Evolutionary conservation across 495 filamentous ascomycete species (phyloP), one percentile per base, ranked within the genome.

Genomic region (Platismatia glauca): DNA sequence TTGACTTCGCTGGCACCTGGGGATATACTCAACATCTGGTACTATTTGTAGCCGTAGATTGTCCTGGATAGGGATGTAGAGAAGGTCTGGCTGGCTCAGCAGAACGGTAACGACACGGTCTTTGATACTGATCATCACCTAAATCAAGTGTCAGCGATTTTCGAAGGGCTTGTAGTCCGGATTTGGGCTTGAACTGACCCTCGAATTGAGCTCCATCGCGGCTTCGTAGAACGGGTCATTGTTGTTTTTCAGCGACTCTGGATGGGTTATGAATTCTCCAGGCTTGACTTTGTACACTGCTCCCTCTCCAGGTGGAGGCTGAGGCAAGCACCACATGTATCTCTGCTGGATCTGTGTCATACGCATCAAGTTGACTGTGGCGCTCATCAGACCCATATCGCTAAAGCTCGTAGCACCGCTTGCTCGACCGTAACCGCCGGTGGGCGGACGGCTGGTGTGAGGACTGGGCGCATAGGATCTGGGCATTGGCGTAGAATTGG

Each of bases 1-100:
- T 56, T 88, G 85, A 68, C 86, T 81, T 67, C 84, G 84, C 69
- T 85, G 79, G 57, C 81, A 82, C 20, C 71, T 69, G 4, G 81
- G 80, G 3, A 88, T 73, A 44, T 81, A 77, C 7, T 68, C 67
- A 62, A 87, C 78, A 53, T 74, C 78, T 12, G 77, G 79, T 22
- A 88, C 71, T 27, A 88, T 79, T 66, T 88, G 85, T 43, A 88
- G 68, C 37, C 78, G 77, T 27, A 86, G 74, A n/a, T 81, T 81
- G 59, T 79, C 72, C 16, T 72, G 66, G 43, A 87, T 68, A n/a
- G 83, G 80, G 20, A 87, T 79, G 60, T 77, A 83, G 5, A 79
- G 68, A 55, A 74, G 60, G 48, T 74, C 63, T 56, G 78, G 73
- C 50, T 73, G 71, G 48, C 73, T 72, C 22, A 85, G 70, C 59